These are phyloP conservation scores for Epichloe aotearoae DNA, from an alignment of 2,329 filamentous ascomycete species.

Conservation along the genomic window DNA sequence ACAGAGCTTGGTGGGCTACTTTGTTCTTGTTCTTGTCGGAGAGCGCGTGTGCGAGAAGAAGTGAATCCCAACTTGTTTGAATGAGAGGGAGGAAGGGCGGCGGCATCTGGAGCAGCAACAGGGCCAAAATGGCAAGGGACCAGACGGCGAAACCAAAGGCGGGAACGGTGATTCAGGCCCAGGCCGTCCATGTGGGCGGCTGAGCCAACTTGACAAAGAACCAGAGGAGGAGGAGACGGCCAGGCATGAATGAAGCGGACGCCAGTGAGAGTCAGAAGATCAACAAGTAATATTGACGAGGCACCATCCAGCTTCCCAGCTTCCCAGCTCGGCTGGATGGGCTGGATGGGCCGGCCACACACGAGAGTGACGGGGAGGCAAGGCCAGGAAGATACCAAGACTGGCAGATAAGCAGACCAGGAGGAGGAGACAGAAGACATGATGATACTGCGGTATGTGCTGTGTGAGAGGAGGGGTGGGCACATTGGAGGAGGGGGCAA, in stretches of 20 bases:
- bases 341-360: slow-evolving; percentile 3
- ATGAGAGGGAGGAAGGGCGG: not conserved
- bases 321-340: not conserved
- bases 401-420: not conserved
- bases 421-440: not conserved
- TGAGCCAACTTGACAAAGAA: not conserved
- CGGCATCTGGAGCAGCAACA: not conserved
- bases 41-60: slow-evolving; percentile 1
- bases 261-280: slow-evolving; percentile 4
- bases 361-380: not conserved
- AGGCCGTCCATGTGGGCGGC: not conserved
- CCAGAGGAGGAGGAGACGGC: not conserved
- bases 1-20: not conserved
- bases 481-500: no score
- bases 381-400: not conserved
- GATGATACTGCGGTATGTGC: not conserved
- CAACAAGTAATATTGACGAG: not conserved
- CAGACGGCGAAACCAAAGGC: not conserved
- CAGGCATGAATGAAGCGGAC: slow-evolving; percentile 2
- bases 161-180: slow-evolving; percentile 4
- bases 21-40: not conserved
- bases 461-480: no score
- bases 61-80: not conserved
- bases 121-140: not conserved
- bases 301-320: not conserved